A percentile compares a stretch with the other conserved stretches of the same genome.
Conservation (phyloP, 2,329 filamentous ascomycete species). For the Alternaria sp. region DNA sequence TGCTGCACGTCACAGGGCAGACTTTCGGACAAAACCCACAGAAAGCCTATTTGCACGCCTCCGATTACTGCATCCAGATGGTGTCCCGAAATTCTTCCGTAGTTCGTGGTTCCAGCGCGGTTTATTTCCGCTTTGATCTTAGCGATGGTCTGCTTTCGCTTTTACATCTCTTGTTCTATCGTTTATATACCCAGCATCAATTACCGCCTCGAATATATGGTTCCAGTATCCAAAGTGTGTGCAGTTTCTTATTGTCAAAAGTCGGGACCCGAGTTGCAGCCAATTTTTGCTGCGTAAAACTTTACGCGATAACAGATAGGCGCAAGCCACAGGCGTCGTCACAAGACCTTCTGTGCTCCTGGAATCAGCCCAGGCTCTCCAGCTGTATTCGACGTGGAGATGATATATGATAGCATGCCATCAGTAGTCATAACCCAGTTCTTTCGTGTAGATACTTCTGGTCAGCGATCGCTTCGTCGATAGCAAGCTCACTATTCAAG, state of each 20-base stretch:
- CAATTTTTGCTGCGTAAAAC: neutral
- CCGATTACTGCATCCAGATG: neutral
- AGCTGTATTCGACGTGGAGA: neutral
- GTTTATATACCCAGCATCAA: constrained; percentile 7
- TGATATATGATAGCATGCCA: neutral
- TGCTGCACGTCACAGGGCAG: constrained; percentile 1
- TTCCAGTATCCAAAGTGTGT: neutral
- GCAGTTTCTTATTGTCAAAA: neutral
- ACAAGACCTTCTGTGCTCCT: constrained; percentile 3
- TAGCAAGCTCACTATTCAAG: neutral
- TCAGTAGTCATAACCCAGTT: neutral
- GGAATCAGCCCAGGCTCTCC: neutral
- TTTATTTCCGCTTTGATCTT: neutral
- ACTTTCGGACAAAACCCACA: constrained; percentile 3
- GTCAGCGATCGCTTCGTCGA: neutral
- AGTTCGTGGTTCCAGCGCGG: neutral
- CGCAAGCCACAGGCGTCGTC: constrained; percentile 4
- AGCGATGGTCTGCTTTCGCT: neutral
- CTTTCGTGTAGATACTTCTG: neutral
- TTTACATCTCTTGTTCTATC: neutral
- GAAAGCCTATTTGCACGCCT: neutral
- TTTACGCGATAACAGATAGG: neutral
- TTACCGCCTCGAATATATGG: neutral
- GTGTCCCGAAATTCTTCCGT: constrained; percentile 1
- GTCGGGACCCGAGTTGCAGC: neutral